Evolutionary conservation across 352 stramenopile genomes (phyloP).

Genomic region (Aphanomyces stellatus): DNA sequence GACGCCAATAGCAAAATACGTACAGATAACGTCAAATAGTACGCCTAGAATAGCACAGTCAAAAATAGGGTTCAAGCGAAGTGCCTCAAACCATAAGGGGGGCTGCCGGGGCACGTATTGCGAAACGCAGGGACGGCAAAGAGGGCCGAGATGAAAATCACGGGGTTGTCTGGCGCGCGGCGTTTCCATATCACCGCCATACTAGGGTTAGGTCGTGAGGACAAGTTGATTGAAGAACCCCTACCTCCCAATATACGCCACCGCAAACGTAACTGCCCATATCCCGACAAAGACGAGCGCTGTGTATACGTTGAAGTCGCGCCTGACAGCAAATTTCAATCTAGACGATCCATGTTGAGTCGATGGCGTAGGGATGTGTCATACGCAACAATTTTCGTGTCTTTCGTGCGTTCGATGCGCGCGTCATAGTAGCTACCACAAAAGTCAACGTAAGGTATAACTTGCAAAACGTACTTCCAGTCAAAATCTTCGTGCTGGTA

Average conservation of each 20-base stretch:
- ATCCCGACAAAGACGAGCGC: slow-evolving; percentile 31
- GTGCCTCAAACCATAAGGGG: slow-evolving; percentile 1
- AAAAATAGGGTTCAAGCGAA: not conserved
- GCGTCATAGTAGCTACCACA: too few species aligned
- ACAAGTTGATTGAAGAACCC: too few species aligned
- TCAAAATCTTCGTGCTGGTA: not conserved
- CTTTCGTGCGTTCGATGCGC: too few species aligned
- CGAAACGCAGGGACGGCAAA: slow-evolving; percentile 8
- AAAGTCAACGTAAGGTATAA: too few species aligned
- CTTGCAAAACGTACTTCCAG: not conserved
- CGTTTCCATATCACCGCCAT: slow-evolving; percentile 10
- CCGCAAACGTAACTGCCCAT: slow-evolving; percentile 22
- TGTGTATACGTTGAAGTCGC: not conserved
- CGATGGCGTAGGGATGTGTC: too few species aligned
- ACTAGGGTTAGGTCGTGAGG: not conserved
- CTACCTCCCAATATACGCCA: slow-evolving; percentile 2
- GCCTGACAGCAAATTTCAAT: not conserved
- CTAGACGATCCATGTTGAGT: too few species aligned
- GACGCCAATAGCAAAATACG: not conserved
- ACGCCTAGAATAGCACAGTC: not conserved
- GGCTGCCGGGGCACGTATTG: not conserved
- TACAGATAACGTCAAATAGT: slow-evolving; percentile 11
- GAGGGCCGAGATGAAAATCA: slow-evolving; percentile 8
- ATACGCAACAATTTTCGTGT: too few species aligned
- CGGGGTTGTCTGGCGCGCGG: not conserved